phyloP scores from a whole-genome alignment of 1,139 yeast species.

The Candida neerlandica region DNA sequence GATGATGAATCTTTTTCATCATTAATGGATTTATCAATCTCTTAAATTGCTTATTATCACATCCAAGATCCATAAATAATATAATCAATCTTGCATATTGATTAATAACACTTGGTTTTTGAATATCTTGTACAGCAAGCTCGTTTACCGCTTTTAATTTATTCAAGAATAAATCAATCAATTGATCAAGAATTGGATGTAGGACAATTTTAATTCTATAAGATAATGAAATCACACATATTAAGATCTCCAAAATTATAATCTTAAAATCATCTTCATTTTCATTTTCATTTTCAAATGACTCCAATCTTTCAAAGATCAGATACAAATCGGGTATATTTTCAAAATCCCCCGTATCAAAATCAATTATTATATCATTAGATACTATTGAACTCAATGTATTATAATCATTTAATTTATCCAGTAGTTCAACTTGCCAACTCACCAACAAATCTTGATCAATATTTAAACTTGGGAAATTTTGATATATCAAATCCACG shows the following conservation, averaged over 20 bases:
- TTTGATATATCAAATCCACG: constrained; percentile 24
- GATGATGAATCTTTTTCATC: constrained; percentile 12
- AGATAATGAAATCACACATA: constrained; percentile 22
- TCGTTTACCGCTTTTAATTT: neutral
- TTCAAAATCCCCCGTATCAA: constrained; percentile 7
- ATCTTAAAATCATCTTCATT: constrained; percentile 34
- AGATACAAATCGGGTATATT: neutral
- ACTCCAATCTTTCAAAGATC: constrained; percentile 12
- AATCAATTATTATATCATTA: constrained; percentile 15
- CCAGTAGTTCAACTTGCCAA: constrained; percentile 44
- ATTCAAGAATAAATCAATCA: constrained; percentile 19
- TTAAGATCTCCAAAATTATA: constrained; percentile 32
- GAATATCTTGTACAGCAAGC: constrained; percentile 4
- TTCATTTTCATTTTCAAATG: constrained; percentile 31
- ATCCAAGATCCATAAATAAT: constrained; percentile 39
- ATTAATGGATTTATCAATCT: constrained; percentile 24
- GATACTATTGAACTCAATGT: constrained; percentile 25
- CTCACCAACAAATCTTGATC: constrained; percentile 31
- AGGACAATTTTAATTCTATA: constrained; percentile 26
- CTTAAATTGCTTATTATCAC: constrained; percentile 27
- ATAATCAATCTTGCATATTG: constrained; percentile 29
- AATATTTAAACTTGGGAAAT: constrained; percentile 29
- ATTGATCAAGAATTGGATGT: constrained; percentile 16
- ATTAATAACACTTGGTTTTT: constrained; percentile 19
- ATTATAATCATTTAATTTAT: constrained; percentile 22